Percentiles rank a stretch among this genome's conserved stretches.
Evolutionary conservation across 306 rosid genomes (phyloP).

Genomic region (Astragalus membranaceus): DNA sequence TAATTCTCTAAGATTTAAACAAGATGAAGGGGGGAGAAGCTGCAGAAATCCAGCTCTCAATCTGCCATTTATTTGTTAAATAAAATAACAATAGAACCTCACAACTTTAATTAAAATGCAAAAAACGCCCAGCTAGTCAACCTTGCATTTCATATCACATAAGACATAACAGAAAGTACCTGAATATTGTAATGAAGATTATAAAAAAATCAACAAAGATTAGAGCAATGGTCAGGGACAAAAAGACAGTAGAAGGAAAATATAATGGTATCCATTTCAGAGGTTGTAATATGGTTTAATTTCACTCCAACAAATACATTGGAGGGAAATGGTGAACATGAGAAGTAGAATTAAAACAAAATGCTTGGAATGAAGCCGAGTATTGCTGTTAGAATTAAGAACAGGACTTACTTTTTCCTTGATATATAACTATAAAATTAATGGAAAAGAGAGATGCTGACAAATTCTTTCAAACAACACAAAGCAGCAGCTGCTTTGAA

Average conservation of each 20-base stretch:
- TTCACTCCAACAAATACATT: neutral
- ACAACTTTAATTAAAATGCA: constrained; percentile 22
- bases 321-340: neutral
- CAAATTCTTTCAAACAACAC: neutral
- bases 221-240: neutral
- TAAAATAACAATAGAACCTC: constrained; percentile 11
- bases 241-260: neutral
- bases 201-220: neutral
- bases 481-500: constrained; percentile 9
- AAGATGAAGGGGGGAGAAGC: neutral
- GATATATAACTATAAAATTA: neutral
- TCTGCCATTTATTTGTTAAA: neutral
- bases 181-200: constrained; percentile 11
- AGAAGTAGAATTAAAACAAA: constrained; percentile 2
- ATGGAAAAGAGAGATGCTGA: neutral
- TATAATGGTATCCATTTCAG: neutral
- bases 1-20: constrained; percentile 1
- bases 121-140: neutral
- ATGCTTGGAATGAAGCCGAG: constrained; percentile 8
- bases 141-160: constrained; percentile 8
- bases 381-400: neutral
- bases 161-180: neutral
- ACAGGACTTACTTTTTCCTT: neutral
- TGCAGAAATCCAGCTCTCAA: constrained; percentile 3
- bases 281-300: neutral